Percentiles rank a stretch among this genome's conserved stretches.
These are phyloP conservation scores for Pichia rugopelliculosa DNA, from an alignment of 805 yeast genomes.

Conservation along the genomic window DNA sequence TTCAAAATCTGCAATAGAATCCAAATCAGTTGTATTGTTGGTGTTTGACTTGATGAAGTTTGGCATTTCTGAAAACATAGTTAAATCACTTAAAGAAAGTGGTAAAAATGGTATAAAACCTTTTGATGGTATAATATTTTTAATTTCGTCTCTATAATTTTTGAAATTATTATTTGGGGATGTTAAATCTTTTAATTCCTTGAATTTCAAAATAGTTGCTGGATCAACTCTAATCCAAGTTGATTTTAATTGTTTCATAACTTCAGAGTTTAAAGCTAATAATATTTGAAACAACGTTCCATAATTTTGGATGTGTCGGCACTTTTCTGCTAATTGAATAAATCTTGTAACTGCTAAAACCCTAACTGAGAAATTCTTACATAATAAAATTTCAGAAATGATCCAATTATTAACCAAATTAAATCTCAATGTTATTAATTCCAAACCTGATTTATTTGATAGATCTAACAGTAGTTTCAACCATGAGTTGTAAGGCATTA, in stretches of 20 bases:
- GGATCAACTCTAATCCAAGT: slow-evolving; percentile 74
- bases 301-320: slow-evolving; percentile 67
- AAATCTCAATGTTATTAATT: slow-evolving; percentile 76
- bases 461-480: slow-evolving; percentile 57
- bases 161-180: slow-evolving; percentile 71
- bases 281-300: slow-evolving; percentile 84
- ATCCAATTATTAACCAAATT: slow-evolving; percentile 90
- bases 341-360: slow-evolving; percentile 72
- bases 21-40: slow-evolving; percentile 7
- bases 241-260: slow-evolving; percentile 47
- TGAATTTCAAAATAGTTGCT: slow-evolving; percentile 62
- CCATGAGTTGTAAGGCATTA: slow-evolving; percentile 78
- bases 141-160: slow-evolving; percentile 56
- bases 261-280: slow-evolving; percentile 66
- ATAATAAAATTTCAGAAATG: slow-evolving; percentile 74
- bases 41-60: slow-evolving; percentile 31
- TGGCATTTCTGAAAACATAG: slow-evolving; percentile 62
- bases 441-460: slow-evolving; percentile 52
- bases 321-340: slow-evolving; percentile 76
- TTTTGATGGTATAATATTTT: slow-evolving; percentile 44
- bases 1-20: slow-evolving; percentile 7
- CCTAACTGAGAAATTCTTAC: slow-evolving; percentile 51
- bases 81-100: slow-evolving; percentile 73
- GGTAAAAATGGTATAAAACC: slow-evolving; percentile 93
- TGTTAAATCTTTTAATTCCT: slow-evolving; percentile 59